Percentiles rank a stretch among this genome's conserved stretches.
phyloP scores from a whole-genome alignment of 1,284 basidiomycete genomes.

The Takashimella koratensis region DNA sequence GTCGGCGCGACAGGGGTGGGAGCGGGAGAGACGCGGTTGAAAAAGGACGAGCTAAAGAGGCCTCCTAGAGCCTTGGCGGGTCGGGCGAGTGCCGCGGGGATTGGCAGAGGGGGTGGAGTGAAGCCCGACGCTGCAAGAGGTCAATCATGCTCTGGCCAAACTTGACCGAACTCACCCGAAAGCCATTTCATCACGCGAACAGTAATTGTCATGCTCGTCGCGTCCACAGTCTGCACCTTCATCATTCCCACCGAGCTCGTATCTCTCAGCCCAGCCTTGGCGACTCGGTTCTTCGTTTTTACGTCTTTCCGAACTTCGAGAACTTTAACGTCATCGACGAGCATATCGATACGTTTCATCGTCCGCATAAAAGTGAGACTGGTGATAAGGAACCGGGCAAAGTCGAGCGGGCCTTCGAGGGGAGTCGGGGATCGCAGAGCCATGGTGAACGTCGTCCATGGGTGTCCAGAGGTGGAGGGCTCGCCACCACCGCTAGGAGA shows the following conservation, averaged over 20 bases:
- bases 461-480: constrained; percentile 42
- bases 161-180: constrained; percentile 23
- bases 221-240: constrained; percentile 62
- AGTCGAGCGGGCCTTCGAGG: constrained; percentile 76
- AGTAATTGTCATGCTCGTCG: constrained; percentile 70
- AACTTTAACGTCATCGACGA: constrained; percentile 73
- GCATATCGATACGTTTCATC: constrained; percentile 71
- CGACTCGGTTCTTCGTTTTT: constrained; percentile 59
- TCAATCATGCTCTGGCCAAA: constrained; percentile 2
- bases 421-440: constrained; percentile 74
- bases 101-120: constrained; percentile 44
- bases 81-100: constrained; percentile 25
- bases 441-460: constrained; percentile 93
- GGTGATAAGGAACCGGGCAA: constrained; percentile 84
- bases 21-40: constrained; percentile 52
- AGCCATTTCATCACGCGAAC: constrained; percentile 77
- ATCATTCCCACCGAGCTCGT: constrained; percentile 58
- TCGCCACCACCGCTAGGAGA: constrained; percentile 16
- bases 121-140: constrained; percentile 62
- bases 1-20: constrained; percentile 49
- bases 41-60: constrained; percentile 59
- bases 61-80: constrained; percentile 68
- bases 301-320: constrained; percentile 69
- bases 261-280: constrained; percentile 51
- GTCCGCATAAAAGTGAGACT: constrained; percentile 92